Evolutionary conservation across 352 stramenopile species (phyloP).

Genomic region (Globisporangium barbulae): DNA sequence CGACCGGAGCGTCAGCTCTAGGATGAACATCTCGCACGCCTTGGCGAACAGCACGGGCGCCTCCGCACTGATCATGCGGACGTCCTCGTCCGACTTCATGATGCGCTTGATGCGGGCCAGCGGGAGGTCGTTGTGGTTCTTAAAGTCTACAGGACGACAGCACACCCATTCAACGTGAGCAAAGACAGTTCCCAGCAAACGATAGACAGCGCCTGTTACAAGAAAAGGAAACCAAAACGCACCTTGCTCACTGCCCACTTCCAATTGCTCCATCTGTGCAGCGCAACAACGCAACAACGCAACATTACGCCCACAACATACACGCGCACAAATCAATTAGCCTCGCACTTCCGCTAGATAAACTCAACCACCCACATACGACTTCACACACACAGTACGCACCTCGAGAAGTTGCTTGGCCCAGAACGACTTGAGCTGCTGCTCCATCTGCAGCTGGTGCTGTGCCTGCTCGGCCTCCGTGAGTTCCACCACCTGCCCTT

Average conservation of each 20-base stretch:
- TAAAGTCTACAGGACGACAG: constrained; percentile 85
- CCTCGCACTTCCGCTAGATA: no score
- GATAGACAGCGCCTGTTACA: neutral
- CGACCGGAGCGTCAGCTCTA: constrained; percentile 96
- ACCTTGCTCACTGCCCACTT: constrained; percentile 93
- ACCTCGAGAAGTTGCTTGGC: constrained; percentile 86
- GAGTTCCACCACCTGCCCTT: constrained; percentile 85
- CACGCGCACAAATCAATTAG: constrained; percentile 1
- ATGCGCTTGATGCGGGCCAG: constrained; percentile 99
- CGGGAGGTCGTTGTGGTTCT: constrained; percentile 99
- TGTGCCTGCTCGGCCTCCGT: constrained; percentile 83
- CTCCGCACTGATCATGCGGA: constrained; percentile 98
- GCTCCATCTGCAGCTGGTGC: constrained; percentile 85
- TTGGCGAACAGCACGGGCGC: constrained; percentile 99
- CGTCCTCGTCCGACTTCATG: constrained; percentile 99
- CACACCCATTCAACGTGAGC: neutral
- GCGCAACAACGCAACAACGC: neutral
- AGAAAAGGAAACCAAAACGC: neutral
- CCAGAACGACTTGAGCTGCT: constrained; percentile 93
- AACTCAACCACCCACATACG: neutral
- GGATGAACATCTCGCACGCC: constrained; percentile 99
- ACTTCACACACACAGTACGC: constrained; percentile 1
- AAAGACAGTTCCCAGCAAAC: neutral
- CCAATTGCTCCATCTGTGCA: constrained; percentile 85
- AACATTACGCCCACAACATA: constrained; percentile 3